Conservation (phyloP, 306 rosid genomes). For the Spatholobus suberectus region DNA sequence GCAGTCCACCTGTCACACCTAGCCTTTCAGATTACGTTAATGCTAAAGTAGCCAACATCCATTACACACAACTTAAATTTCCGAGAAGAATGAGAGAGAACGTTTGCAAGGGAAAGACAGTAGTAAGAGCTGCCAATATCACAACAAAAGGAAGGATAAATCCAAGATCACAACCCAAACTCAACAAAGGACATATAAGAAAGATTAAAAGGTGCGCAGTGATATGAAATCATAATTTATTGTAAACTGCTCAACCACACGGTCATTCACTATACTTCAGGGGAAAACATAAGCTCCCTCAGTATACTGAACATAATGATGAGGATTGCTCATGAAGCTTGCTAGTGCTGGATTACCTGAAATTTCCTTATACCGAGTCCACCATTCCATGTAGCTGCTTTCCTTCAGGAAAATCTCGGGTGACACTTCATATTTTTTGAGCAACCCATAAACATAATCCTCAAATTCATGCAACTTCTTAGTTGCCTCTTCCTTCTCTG, state of each 20-base stretch:
- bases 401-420: slow-evolving; percentile 65
- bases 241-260: background rate
- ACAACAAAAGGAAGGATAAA: background rate
- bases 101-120: background rate
- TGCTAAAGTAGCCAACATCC: background rate
- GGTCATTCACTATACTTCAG: background rate
- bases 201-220: background rate
- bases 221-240: background rate
- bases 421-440: slow-evolving; percentile 54
- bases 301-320: slow-evolving; percentile 34
- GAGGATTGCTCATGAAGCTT: slow-evolving; percentile 42
- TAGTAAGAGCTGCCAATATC: background rate
- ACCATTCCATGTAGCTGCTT: slow-evolving; percentile 79
- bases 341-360: slow-evolving; percentile 31
- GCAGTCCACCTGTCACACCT: background rate
- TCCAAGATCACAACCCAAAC: background rate
- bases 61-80: background rate
- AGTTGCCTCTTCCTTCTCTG: slow-evolving; percentile 17
- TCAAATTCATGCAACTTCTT: slow-evolving; percentile 52
- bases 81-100: background rate
- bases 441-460: slow-evolving; percentile 44
- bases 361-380: slow-evolving; percentile 50
- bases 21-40: background rate
- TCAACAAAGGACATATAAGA: background rate
- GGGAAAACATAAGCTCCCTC: slow-evolving; percentile 39